Conservation (phyloP, 78 protist genomes). For the Bigelowiella natans region DNA sequence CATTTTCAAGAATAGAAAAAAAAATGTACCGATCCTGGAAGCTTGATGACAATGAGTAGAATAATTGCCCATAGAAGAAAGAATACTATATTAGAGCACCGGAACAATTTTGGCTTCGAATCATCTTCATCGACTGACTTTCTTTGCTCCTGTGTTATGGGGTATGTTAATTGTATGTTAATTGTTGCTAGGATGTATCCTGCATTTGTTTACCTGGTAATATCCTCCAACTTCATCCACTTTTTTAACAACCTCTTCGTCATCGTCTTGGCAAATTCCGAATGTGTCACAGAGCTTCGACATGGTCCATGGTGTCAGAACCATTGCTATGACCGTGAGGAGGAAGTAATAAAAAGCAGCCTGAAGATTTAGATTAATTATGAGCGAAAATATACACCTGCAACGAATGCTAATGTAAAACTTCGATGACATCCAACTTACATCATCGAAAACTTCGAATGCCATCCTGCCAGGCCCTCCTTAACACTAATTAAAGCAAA, state of each 20-base stretch:
- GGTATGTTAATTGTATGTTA: background rate
- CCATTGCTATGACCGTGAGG: background rate
- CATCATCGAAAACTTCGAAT: slow-evolving; percentile 28
- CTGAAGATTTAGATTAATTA: no score
- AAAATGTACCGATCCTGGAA: background rate
- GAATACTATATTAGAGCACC: background rate
- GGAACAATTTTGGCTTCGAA: background rate
- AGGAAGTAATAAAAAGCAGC: slow-evolving; percentile 26
- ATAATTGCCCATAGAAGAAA: background rate
- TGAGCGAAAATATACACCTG: no score
- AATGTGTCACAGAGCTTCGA: background rate
- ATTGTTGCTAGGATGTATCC: background rate
- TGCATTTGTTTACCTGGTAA: background rate
- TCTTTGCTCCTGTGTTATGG: background rate
- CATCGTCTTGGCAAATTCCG: background rate
- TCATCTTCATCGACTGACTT: background rate
- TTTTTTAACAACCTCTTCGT: background rate
- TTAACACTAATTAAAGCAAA: no score
- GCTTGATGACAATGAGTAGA: background rate
- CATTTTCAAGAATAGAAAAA: background rate
- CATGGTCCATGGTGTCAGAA: slow-evolving; percentile 2
- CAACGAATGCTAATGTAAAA: no score
- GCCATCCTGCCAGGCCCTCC: no score
- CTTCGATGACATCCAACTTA: no score
- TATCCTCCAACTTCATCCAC: background rate